These are phyloP conservation scores for Physocladia obscura DNA, from an alignment of 192 early-diverging fungal genomes.

Conservation along the genomic window DNA sequence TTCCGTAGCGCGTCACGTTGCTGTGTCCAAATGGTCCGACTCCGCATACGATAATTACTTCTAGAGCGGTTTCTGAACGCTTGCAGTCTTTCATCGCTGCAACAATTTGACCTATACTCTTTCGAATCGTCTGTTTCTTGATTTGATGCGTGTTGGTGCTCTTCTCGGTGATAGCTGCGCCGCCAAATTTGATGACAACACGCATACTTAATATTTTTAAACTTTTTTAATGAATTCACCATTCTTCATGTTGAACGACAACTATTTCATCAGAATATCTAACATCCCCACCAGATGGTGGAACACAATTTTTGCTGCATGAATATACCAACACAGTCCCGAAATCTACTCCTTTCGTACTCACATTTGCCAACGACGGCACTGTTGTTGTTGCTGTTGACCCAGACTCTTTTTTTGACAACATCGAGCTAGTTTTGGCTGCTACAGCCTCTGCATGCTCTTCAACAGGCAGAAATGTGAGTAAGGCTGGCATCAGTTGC, in stretches of 20 bases:
- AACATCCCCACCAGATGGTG: neutral
- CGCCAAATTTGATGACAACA: slow-evolving; percentile 25
- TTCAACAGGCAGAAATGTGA: slow-evolving; percentile 70
- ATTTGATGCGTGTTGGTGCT: neutral
- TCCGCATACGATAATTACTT: slow-evolving; percentile 7
- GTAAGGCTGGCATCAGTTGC: slow-evolving; percentile 87
- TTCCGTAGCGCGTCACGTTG: neutral
- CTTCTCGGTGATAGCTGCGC: slow-evolving; percentile 17
- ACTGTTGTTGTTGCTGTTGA: too few species aligned
- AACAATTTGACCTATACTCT: neutral
- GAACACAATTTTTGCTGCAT: slow-evolving; percentile 77
- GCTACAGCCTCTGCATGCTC: slow-evolving; percentile 46
- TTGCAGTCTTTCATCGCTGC: neutral
- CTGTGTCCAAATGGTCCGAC: slow-evolving; percentile 21
- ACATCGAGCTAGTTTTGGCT: slow-evolving; percentile 16
- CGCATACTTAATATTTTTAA: too few species aligned
- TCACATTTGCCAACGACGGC: slow-evolving; percentile 33
- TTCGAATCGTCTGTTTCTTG: neutral
- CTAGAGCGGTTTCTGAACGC: neutral
- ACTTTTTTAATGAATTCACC: too few species aligned
- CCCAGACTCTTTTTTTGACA: neutral
- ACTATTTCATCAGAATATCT: neutral
- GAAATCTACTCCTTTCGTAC: slow-evolving; percentile 75
- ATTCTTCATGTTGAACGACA: neutral
- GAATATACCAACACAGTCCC: slow-evolving; percentile 82